Evolutionary conservation across 768 basidiomycete genomes (phyloP).

Genomic region (Mycena haematopus): DNA sequence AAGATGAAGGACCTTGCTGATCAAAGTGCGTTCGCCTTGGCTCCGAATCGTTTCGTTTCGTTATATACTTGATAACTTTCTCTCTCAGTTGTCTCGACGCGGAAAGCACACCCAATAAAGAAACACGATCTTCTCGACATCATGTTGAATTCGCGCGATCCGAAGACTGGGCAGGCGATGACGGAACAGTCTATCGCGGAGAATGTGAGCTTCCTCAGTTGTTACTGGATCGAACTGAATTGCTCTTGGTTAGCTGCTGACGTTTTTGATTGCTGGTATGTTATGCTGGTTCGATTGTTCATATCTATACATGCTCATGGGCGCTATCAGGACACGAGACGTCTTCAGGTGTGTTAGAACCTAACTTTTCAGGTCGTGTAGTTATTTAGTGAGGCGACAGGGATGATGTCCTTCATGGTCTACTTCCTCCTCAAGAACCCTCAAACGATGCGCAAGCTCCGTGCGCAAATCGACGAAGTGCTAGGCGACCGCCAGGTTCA

Average conservation of each 20-base stretch:
- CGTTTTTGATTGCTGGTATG: constrained; percentile 56
- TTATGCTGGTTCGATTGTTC: not conserved
- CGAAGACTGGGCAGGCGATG: constrained; percentile 49
- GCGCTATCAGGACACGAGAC: constrained; percentile 33
- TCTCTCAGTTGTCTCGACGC: constrained; percentile 44
- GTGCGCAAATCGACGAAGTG: constrained; percentile 53
- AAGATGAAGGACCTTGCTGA: constrained; percentile 48
- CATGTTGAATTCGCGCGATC: constrained; percentile 52
- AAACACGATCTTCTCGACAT: constrained; percentile 51
- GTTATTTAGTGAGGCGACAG: too few relatives aligned
- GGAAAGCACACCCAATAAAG: constrained; percentile 43
- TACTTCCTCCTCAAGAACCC: constrained; percentile 54
- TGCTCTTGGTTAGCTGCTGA: constrained; percentile 42
- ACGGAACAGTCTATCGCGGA: constrained; percentile 48
- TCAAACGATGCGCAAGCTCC: constrained; percentile 48
- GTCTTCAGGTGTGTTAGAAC: constrained; percentile 30
- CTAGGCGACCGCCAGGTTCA: constrained; percentile 46
- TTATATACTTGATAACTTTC: not conserved
- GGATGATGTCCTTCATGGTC: constrained; percentile 46
- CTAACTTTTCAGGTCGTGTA: not conserved
- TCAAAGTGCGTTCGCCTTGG: constrained; percentile 47
- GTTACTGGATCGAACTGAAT: not conserved
- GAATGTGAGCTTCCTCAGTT: constrained; percentile 40
- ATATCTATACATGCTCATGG: not conserved
- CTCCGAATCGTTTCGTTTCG: constrained; percentile 3